These are phyloP conservation scores for Calonectria hongkongensis DNA, from an alignment of 2,329 filamentous ascomycete species.

Conservation along the genomic window DNA sequence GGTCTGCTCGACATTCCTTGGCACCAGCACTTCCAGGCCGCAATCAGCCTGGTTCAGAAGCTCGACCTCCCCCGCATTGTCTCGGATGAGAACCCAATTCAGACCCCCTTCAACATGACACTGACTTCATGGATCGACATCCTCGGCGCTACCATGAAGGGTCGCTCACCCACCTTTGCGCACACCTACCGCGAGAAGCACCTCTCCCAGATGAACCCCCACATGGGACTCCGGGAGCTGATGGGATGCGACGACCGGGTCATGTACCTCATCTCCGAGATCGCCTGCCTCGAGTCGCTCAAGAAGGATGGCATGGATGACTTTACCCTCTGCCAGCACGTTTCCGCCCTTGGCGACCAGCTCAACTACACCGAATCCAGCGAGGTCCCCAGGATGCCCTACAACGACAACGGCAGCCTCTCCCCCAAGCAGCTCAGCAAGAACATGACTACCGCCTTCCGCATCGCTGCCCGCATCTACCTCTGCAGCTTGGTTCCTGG, in stretches of 20 bases:
- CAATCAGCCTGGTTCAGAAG: constrained; percentile 88
- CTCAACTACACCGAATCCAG: constrained; percentile 86
- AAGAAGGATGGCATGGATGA: constrained; percentile 90
- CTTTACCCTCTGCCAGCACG: constrained; percentile 90
- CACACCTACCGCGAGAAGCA: constrained; percentile 98
- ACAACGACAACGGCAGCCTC: constrained; percentile 82
- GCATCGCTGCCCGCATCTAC: constrained; percentile 94
- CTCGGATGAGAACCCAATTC: constrained; percentile 70
- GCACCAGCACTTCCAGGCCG: constrained; percentile 97
- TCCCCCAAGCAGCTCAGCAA: constrained; percentile 88
- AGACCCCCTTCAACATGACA: constrained; percentile 95
- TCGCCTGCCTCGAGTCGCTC: constrained; percentile 94
- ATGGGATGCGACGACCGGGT: constrained; percentile 98
- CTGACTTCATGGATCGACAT: constrained; percentile 97
- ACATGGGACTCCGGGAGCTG: constrained; percentile 87
- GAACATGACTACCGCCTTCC: constrained; percentile 94
- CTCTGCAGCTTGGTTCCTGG: constrained; percentile 96
- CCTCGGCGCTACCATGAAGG: constrained; percentile 93
- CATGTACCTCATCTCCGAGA: constrained; percentile 99
- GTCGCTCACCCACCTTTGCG: constrained; percentile 89
- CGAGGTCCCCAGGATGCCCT: constrained; percentile 76
- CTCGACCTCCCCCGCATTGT: constrained; percentile 85
- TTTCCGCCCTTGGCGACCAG: constrained; percentile 89
- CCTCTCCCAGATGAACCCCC: constrained; percentile 77
- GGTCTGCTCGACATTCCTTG: constrained; percentile 93